These are phyloP conservation scores for Dendrobium nobile DNA, from an alignment of 106 monocot species.

Conservation along the genomic window DNA sequence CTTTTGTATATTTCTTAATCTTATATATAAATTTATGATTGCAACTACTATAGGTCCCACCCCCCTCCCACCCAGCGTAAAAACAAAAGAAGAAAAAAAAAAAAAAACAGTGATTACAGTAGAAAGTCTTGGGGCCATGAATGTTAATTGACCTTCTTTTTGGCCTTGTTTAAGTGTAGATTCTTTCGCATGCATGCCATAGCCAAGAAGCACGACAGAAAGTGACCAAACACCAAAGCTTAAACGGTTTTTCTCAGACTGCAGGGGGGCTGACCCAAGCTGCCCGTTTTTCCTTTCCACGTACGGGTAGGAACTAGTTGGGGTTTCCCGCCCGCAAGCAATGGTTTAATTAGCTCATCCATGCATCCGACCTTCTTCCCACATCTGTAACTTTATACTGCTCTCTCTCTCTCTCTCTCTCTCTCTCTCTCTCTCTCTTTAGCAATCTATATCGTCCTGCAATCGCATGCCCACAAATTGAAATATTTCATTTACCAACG, in stretches of 20 bases:
- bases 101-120: no score
- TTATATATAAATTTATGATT: no score
- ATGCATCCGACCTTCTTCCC: no score
- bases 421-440: neutral
- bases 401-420: neutral
- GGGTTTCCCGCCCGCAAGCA: neutral
- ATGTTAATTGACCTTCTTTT: neutral
- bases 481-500: neutral
- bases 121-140: no score
- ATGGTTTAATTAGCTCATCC: no score
- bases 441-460: neutral
- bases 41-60: no score
- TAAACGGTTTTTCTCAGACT: neutral
- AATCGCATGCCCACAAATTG: neutral
- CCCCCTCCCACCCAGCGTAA: no score
- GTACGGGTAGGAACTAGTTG: neutral
- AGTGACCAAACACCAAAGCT: neutral
- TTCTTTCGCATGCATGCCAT: neutral
- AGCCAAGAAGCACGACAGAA: neutral
- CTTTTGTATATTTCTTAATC: no score
- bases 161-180: neutral
- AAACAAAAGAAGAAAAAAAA: no score
- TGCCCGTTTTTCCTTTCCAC: neutral
- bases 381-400: no score
- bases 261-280: neutral